Conservation (phyloP, 192 early-diverging fungal species). For the Piromyces finnis region DNA sequence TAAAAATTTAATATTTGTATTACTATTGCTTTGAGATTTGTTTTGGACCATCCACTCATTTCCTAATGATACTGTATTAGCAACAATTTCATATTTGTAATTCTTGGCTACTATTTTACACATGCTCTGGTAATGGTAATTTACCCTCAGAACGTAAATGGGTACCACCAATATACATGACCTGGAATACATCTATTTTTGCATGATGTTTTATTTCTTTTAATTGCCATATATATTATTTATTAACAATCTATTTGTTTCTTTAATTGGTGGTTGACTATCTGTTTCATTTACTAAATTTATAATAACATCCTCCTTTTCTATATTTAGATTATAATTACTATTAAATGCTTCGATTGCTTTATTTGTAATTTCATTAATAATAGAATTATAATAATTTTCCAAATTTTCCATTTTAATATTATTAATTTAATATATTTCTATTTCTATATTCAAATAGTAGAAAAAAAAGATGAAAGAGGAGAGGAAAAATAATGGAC, state of each 20-base stretch:
- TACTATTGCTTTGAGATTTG: not conserved
- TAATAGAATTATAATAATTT: not conserved
- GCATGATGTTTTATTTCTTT: not conserved
- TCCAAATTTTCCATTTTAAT: not conserved
- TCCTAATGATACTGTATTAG: not conserved
- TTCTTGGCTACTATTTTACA: not conserved
- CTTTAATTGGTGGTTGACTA: not conserved
- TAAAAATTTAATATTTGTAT: too few species aligned
- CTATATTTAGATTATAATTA: not conserved
- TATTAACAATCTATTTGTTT: not conserved
- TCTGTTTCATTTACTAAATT: not conserved
- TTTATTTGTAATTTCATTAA: not conserved
- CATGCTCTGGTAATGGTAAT: not conserved
- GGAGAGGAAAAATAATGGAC: too few species aligned
- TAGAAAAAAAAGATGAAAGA: too few species aligned
- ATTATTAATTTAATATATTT: too few species aligned
- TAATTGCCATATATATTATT: not conserved
- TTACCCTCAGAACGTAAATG: not conserved
- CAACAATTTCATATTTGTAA: not conserved
- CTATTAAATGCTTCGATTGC: not conserved
- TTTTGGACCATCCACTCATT: too few species aligned
- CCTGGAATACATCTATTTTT: not conserved
- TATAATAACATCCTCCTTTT: not conserved
- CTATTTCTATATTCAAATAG: too few species aligned
- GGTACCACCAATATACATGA: not conserved